Evolutionary conservation across 1,284 basidiomycete genomes (phyloP).

Genomic region (Boletus semigastroideus): DNA sequence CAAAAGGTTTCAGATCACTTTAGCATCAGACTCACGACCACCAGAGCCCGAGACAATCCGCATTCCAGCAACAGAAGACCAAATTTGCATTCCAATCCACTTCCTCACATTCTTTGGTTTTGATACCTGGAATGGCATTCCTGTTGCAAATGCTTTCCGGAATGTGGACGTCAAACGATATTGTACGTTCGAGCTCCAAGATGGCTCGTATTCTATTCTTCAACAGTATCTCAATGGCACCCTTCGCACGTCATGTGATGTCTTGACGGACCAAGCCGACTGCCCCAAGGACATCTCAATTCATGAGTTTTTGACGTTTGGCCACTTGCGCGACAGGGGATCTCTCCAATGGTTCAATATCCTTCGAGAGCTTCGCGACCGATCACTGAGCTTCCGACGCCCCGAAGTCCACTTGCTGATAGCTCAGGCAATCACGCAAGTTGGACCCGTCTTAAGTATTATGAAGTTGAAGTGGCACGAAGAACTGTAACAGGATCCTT

Average conservation of each 20-base stretch:
- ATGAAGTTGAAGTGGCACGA: conserved; percentile 33
- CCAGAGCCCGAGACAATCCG: conserved; percentile 32
- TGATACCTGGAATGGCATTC: conserved; percentile 6
- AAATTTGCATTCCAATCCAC: conserved; percentile 33
- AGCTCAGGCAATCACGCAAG: conserved; percentile 41
- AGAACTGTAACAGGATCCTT: conserved; percentile 29
- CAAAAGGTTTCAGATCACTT: conserved; percentile 26
- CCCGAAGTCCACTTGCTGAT: conserved; percentile 42
- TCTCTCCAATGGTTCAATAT: conserved; percentile 51
- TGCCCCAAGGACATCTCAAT: conserved; percentile 37
- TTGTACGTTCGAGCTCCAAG: conserved; percentile 33
- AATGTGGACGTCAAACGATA: conserved; percentile 13
- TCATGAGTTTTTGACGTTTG: conserved; percentile 46
- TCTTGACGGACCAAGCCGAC: conserved; percentile 33
- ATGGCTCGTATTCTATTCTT: conserved; percentile 35
- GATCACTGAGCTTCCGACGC: conserved; percentile 36
- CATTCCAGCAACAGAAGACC: conserved; percentile 25
- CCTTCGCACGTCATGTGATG: conserved; percentile 40
- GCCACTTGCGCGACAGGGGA: conserved; percentile 41
- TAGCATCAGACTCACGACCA: conserved; percentile 41
- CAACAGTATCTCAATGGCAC: conserved; percentile 37
- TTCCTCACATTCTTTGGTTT: conserved; percentile 26
- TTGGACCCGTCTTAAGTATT: conserved; percentile 32
- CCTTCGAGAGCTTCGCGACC: conserved; percentile 38
- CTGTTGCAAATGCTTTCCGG: conserved; percentile 10